Evolutionary conservation across 2,329 filamentous ascomycete species (phyloP).

Genomic region (Akanthomyces dipterigenus): DNA sequence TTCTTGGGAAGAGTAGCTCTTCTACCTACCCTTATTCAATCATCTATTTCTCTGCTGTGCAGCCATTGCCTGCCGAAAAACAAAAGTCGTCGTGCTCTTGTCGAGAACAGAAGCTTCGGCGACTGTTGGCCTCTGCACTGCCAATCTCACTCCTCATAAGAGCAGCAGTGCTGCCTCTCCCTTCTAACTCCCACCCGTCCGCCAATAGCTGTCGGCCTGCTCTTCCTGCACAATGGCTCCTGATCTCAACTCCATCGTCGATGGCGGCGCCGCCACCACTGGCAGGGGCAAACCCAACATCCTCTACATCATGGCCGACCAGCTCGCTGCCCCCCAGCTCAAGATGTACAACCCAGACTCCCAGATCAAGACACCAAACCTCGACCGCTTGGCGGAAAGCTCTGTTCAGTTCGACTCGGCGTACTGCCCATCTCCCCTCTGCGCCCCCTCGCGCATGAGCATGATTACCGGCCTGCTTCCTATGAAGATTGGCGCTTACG

Average conservation of each 20-base stretch:
- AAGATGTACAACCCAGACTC: conserved; percentile 88
- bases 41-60: conserved; percentile 15
- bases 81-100: conserved; percentile 1
- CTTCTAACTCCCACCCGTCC: conserved; percentile 1
- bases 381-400: conserved; percentile 72
- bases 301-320: conserved; percentile 90
- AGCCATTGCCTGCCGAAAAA: conserved; percentile 11
- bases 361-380: conserved; percentile 85
- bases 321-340: conserved; percentile 82
- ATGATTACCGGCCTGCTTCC: conserved; percentile 90
- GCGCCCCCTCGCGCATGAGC: conserved; percentile 86
- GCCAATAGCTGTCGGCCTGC: neutral
- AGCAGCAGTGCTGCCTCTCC: neutral
- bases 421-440: conserved; percentile 90
- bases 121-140: neutral
- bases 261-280: conserved; percentile 24
- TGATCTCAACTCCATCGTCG: conserved; percentile 65
- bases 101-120: neutral
- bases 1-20: conserved; percentile 15
- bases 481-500: conserved; percentile 85
- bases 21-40: conserved; percentile 19
- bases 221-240: conserved; percentile 50
- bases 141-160: neutral
- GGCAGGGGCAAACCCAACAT: conserved; percentile 32
- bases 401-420: conserved; percentile 90